These are phyloP conservation scores for Zymoseptoria passerinii DNA, from an alignment of 2,329 filamentous ascomycete genomes.

Conservation along the genomic window DNA sequence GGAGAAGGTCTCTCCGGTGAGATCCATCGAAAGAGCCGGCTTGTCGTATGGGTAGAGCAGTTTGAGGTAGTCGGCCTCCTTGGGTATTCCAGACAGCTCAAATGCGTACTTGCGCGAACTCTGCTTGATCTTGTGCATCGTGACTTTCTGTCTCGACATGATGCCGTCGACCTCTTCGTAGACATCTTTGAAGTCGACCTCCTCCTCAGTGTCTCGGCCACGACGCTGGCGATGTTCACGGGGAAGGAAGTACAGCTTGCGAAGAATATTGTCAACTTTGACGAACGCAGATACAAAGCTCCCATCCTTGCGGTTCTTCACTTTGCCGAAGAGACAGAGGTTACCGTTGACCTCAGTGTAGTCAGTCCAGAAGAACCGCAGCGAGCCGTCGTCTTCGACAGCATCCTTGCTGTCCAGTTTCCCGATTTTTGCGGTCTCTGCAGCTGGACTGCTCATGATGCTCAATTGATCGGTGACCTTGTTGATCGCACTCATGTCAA, in stretches of 20 bases:
- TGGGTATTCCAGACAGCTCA: slow-evolving; percentile 77
- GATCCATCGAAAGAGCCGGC: slow-evolving; percentile 59
- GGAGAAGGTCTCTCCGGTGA: slow-evolving; percentile 80
- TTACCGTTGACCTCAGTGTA: slow-evolving; percentile 89
- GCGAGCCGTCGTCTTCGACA: slow-evolving; percentile 85
- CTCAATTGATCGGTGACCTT: slow-evolving; percentile 78
- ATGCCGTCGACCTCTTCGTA: slow-evolving; percentile 80
- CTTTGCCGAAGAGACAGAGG: slow-evolving; percentile 91
- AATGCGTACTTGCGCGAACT: slow-evolving; percentile 92
- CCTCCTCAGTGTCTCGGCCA: slow-evolving; percentile 63
- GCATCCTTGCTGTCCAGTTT: slow-evolving; percentile 79
- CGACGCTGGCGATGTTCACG: slow-evolving; percentile 54
- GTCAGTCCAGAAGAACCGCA: slow-evolving; percentile 95
- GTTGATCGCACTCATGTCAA: slow-evolving; percentile 81
- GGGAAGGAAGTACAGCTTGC: slow-evolving; percentile 89
- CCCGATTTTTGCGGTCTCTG: slow-evolving; percentile 57
- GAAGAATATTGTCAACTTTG: slow-evolving; percentile 87
- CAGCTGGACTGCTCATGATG: slow-evolving; percentile 67
- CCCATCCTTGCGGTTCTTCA: slow-evolving; percentile 75
- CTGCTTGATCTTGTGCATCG: slow-evolving; percentile 87
- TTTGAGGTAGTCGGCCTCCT: slow-evolving; percentile 85
- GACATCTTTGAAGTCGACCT: slow-evolving; percentile 79
- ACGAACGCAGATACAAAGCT: slow-evolving; percentile 85
- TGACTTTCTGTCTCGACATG: slow-evolving; percentile 79
- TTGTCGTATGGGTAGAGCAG: slow-evolving; percentile 93